Evolutionary conservation across 2,329 filamentous ascomycete genomes (phyloP).

Genomic region (Clarireedia monteithiana): DNA sequence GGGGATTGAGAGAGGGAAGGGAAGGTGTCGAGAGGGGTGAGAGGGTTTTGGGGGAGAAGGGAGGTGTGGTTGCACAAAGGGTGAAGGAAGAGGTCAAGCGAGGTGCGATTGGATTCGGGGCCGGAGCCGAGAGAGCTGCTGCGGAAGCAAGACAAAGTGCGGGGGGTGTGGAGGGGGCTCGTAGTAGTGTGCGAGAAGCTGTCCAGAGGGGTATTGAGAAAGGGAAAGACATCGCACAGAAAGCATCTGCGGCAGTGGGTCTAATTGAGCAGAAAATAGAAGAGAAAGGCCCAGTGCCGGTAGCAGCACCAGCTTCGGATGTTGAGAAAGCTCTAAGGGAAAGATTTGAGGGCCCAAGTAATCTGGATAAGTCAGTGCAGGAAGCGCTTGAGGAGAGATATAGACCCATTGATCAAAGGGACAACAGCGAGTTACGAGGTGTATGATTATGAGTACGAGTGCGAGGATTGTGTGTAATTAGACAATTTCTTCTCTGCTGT

Average conservation of each 20-base stretch:
- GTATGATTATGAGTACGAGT: slow-evolving; percentile 21
- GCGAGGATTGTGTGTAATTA: slow-evolving; percentile 7
- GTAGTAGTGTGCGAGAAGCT: slow-evolving; percentile 29
- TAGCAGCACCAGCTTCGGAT: slow-evolving; percentile 14
- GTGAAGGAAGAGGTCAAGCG: slow-evolving; percentile 31
- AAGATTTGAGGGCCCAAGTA: slow-evolving; percentile 39
- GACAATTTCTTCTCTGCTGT: slow-evolving; percentile 8
- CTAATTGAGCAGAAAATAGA: slow-evolving; percentile 33
- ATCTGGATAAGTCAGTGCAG: slow-evolving; percentile 41
- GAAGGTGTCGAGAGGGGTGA: slow-evolving; percentile 25
- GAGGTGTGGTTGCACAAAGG: slow-evolving; percentile 32
- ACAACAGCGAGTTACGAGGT: slow-evolving; percentile 31
- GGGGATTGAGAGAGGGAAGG: slow-evolving; percentile 22
- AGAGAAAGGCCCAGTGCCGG: slow-evolving; percentile 9
- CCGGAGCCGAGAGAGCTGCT: slow-evolving; percentile 18
- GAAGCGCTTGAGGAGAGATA: slow-evolving; percentile 50
- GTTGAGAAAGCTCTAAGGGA: slow-evolving; percentile 44
- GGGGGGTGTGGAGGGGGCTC: slow-evolving; percentile 34
- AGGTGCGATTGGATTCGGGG: slow-evolving; percentile 19
- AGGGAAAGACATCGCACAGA: slow-evolving; percentile 32
- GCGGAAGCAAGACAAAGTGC: slow-evolving; percentile 17
- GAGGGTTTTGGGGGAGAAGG: slow-evolving; percentile 29
- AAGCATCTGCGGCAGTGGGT: slow-evolving; percentile 33
- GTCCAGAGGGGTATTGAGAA: slow-evolving; percentile 30
- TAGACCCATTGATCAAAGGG: slow-evolving; percentile 34